These are phyloP conservation scores for Entomortierella lignicola DNA, from an alignment of 192 early-diverging fungal genomes.

Conservation along the genomic window DNA sequence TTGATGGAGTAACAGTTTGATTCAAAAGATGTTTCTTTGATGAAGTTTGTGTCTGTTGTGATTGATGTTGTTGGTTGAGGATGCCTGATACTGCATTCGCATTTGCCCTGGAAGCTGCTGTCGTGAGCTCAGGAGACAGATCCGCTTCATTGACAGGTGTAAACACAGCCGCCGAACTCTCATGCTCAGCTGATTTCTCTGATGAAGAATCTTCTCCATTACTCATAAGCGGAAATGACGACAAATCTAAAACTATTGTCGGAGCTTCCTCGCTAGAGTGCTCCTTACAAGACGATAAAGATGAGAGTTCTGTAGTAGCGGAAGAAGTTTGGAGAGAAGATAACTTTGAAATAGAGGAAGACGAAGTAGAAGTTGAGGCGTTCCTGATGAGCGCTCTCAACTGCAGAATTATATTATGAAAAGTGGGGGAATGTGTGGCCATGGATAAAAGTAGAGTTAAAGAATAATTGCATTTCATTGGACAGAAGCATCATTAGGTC, in stretches of 20 bases:
- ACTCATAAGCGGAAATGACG: slow-evolving; percentile 7
- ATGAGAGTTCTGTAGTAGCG: slow-evolving; percentile 14
- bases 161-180: slow-evolving; percentile 2
- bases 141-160: not conserved
- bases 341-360: not conserved
- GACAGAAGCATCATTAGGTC: not conserved
- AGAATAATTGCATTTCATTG: not conserved
- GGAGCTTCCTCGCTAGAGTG: slow-evolving; percentile 4
- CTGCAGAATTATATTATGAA: slow-evolving; percentile 1
- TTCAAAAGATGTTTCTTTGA: slow-evolving; percentile 1
- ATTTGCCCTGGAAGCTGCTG: not conserved
- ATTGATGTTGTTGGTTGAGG: not conserved
- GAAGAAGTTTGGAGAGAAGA: not conserved
- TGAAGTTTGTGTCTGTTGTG: not conserved
- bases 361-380: slow-evolving; percentile 20
- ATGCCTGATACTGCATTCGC: not conserved
- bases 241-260: not conserved
- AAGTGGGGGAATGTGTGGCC: no score
- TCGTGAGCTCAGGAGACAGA: not conserved
- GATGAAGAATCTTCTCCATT: slow-evolving; percentile 19
- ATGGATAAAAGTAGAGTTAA: not conserved
- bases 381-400: slow-evolving; percentile 46
- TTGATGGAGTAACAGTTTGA: not conserved
- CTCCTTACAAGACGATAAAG: not conserved
- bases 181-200: slow-evolving; percentile 27